Evolutionary conservation across 208 protist genomes (phyloP).

Genomic region (Kentomonas sorsogonicus): DNA sequence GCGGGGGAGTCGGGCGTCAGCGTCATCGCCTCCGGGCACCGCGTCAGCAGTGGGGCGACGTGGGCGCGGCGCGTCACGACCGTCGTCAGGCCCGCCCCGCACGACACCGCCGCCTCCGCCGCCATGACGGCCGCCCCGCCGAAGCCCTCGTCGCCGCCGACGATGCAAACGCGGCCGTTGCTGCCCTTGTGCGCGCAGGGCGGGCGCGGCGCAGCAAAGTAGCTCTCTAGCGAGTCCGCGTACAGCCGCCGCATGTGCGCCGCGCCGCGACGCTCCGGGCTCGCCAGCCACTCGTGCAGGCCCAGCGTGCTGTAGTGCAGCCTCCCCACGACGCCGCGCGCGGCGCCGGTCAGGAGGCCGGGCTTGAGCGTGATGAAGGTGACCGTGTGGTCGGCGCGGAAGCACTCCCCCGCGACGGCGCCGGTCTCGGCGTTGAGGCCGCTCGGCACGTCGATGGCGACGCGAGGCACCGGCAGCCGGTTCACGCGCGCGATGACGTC

Average conservation of each 20-base stretch:
- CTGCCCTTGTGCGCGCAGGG: constrained; percentile 57
- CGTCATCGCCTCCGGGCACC: constrained; percentile 79
- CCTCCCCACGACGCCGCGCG: constrained; percentile 51
- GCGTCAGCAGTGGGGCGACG: constrained; percentile 51
- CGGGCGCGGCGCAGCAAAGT: constrained; percentile 28
- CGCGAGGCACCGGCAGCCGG: constrained; percentile 34
- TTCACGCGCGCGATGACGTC: constrained; percentile 52
- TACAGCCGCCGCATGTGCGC: constrained; percentile 40
- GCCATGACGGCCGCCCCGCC: constrained; percentile 79
- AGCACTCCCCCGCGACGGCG: constrained; percentile 40
- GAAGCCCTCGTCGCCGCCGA: constrained; percentile 63
- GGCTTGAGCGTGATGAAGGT: constrained; percentile 84
- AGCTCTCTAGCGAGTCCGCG: constrained; percentile 26
- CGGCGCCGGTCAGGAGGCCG: constrained; percentile 64
- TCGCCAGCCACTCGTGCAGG: constrained; percentile 44
- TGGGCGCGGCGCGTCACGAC: constrained; percentile 56
- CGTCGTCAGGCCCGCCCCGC: constrained; percentile 60
- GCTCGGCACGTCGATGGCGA: constrained; percentile 83
- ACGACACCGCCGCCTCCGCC: constrained; percentile 53
- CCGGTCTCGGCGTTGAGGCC: constrained; percentile 83
- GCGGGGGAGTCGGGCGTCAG: background rate
- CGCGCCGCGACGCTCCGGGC: constrained; percentile 15
- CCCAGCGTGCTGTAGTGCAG: constrained; percentile 70
- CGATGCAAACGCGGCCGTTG: constrained; percentile 56
- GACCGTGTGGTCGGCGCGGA: constrained; percentile 64